phyloP scores from a whole-genome alignment of 192 early-diverging fungal genomes.

The Linnemannia exigua region DNA sequence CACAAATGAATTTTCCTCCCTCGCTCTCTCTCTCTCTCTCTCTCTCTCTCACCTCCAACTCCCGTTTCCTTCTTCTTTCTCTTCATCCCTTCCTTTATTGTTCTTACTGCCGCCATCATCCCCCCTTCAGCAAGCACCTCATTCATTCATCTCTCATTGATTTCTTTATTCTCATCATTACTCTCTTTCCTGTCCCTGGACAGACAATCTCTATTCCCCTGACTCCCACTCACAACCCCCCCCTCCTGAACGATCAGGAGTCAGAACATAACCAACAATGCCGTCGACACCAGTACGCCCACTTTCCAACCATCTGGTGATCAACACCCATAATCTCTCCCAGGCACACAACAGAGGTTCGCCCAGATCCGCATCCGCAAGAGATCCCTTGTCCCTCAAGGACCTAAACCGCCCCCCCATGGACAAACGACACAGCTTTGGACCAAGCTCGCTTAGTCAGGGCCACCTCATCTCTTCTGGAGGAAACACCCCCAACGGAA shows the following conservation, averaged over 20 bases:
- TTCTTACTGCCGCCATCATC: neutral
- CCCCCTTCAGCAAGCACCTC: neutral
- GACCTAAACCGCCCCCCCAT: conserved; percentile 22
- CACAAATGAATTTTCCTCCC: neutral
- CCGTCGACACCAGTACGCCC: conserved; percentile 46
- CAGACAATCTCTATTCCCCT: conserved; percentile 2
- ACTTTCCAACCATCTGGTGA: conserved; percentile 49
- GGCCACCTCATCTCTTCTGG: neutral
- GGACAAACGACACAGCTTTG: conserved; percentile 49
- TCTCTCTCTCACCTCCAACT: too few relatives aligned
- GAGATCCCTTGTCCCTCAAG: conserved; percentile 26
- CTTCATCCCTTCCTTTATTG: neutral
- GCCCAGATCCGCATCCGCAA: conserved; percentile 42
- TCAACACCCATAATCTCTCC: conserved; percentile 56
- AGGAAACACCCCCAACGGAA: neutral
- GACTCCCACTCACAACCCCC: neutral
- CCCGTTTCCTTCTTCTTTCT: neutral
- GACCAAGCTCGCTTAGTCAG: conserved; percentile 26
- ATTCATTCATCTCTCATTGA: neutral
- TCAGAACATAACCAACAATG: conserved; percentile 14
- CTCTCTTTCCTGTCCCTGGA: neutral
- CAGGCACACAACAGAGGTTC: conserved; percentile 56
- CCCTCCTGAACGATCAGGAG: neutral
- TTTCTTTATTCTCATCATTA: neutral
- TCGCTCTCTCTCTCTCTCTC: neutral